Evolutionary conservation across 257 asterid species (phyloP).

Genomic region (Penstemon davidsonii): DNA sequence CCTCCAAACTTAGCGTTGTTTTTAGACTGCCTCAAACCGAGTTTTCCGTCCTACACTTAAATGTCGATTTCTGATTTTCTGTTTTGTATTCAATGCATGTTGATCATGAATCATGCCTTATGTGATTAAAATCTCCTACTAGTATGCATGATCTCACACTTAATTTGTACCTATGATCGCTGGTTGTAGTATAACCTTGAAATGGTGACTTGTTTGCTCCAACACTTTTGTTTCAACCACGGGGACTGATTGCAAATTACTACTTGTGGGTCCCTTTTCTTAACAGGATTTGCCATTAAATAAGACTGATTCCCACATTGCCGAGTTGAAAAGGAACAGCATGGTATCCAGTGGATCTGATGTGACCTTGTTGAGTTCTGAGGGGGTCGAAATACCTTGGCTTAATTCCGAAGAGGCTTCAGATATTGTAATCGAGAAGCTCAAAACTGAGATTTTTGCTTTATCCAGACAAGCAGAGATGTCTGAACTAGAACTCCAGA

Average conservation of each 20-base stretch:
- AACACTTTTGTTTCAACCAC: neutral
- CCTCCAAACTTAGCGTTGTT: too few species aligned
- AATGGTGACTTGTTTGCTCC: too few species aligned
- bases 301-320: conserved; percentile 32
- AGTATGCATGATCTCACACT: too few species aligned
- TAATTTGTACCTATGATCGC: too few species aligned
- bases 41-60: too few species aligned
- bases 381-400: conserved; percentile 65
- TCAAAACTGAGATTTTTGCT: conserved; percentile 64
- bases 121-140: too few species aligned
- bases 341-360: conserved; percentile 86
- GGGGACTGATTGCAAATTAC: neutral
- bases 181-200: too few species aligned
- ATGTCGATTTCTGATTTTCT: too few species aligned
- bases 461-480: conserved; percentile 78
- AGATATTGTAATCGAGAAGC: conserved; percentile 59
- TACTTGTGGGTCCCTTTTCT: conserved; percentile 8
- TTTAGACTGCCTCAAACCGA: too few species aligned
- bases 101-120: too few species aligned
- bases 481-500: conserved; percentile 89
- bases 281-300: conserved; percentile 47
- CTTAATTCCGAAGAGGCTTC: conserved; percentile 47
- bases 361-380: conserved; percentile 80
- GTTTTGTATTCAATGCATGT: too few species aligned
- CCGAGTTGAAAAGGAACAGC: conserved; percentile 46